phyloP scores from a whole-genome alignment of 1,284 basidiomycete species.

The Heliocybe sulcata region DNA sequence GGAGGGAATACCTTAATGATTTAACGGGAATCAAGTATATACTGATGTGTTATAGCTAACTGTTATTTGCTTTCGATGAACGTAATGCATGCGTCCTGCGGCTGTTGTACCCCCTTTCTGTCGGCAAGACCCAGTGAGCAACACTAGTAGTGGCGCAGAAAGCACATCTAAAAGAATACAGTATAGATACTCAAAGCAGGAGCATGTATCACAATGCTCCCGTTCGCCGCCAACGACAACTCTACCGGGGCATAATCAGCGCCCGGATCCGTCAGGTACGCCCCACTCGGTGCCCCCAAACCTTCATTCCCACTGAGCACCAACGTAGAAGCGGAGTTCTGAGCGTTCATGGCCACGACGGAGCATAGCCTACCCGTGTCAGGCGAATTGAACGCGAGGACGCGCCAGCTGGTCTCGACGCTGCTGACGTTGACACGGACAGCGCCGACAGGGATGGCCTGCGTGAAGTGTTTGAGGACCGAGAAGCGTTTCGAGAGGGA shows the following conservation, averaged over 20 bases:
- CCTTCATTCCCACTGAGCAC: neutral
- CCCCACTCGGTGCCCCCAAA: neutral
- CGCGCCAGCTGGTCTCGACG: slow-evolving; percentile 8
- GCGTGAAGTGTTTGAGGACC: slow-evolving; percentile 14
- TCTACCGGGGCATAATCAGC: neutral
- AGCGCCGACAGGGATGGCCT: slow-evolving; percentile 12
- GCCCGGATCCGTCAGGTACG: slow-evolving; percentile 1
- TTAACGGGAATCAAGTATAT: neutral
- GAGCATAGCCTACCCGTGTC: neutral
- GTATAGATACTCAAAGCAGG: slow-evolving; percentile 5
- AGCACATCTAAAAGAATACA: slow-evolving; percentile 1
- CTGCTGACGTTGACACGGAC: slow-evolving; percentile 10
- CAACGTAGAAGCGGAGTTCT: neutral
- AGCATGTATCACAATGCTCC: slow-evolving; percentile 1
- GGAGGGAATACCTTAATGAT: neutral
- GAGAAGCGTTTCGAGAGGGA: slow-evolving; percentile 15
- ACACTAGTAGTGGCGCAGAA: too few species aligned
- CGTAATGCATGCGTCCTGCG: neutral
- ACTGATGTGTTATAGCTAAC: neutral
- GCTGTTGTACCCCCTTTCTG: neutral
- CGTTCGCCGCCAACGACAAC: neutral
- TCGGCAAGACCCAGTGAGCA: too few species aligned
- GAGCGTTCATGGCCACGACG: slow-evolving; percentile 4
- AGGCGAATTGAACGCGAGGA: slow-evolving; percentile 10
- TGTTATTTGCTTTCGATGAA: neutral